phyloP scores from a whole-genome alignment of 345 rosid species.

The Citrus glauca region DNA sequence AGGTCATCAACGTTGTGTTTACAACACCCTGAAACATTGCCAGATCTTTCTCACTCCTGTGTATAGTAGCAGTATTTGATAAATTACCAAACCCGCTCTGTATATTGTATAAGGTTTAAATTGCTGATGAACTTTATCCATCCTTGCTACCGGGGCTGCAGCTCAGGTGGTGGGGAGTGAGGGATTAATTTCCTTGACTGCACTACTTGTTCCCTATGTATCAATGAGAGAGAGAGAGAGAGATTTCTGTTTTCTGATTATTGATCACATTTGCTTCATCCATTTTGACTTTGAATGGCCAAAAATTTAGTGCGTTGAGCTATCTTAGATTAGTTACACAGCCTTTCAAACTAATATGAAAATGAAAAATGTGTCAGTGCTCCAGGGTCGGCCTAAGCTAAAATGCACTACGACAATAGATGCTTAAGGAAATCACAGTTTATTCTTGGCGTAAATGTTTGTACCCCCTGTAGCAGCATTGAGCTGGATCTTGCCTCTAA shows the following conservation, averaged over 20 bases:
- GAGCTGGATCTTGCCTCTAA: no score
- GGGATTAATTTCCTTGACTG: neutral
- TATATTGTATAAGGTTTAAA: neutral
- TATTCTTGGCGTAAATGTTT: neutral
- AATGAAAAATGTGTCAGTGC: neutral
- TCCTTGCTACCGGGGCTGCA: neutral
- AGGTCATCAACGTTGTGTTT: conserved; percentile 62
- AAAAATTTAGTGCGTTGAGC: neutral
- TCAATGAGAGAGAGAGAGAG: no score
- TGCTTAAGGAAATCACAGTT: no score
- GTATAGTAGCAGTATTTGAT: neutral
- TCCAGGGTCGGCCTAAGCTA: neutral
- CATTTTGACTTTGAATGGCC: no score
- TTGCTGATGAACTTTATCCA: neutral
- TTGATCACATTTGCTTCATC: neutral
- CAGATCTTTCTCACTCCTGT: neutral
- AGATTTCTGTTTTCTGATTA: neutral
- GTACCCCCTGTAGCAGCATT: neutral
- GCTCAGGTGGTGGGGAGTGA: neutral
- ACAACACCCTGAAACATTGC: conserved; percentile 9
- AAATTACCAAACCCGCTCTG: neutral
- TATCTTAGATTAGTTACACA: no score
- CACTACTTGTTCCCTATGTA: neutral
- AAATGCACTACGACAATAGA: no score
- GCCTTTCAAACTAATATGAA: neutral